A percentile compares a stretch with the other conserved stretches of the same genome.
Conservation (phyloP, 2,329 filamentous ascomycete species). For the Graphilbum fragrans region DNA sequence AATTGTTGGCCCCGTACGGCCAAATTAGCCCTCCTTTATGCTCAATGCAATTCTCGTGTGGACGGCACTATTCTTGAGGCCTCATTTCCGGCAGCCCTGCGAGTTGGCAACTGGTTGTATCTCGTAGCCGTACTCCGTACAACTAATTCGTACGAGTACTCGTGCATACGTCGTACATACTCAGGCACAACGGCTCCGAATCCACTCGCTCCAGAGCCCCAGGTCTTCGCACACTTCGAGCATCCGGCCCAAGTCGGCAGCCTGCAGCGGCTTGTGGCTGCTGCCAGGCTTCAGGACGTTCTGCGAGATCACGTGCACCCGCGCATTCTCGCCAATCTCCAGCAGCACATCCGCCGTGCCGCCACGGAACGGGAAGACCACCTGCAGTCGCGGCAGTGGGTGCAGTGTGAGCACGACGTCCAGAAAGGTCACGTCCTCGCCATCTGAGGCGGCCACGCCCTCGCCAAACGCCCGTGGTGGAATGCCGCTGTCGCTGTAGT, state of each 20-base stretch:
- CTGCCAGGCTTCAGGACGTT: conserved; percentile 32
- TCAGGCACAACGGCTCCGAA: conserved; percentile 23
- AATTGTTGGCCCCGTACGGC: too few relatives aligned
- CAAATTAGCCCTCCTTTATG: too few relatives aligned
- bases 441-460: conserved; percentile 8
- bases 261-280: conserved; percentile 19
- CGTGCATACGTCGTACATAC: not conserved
- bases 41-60: too few relatives aligned
- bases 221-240: conserved; percentile 40
- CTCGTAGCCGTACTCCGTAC: too few relatives aligned
- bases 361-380: conserved; percentile 39
- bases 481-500: conserved; percentile 3
- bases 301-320: conserved; percentile 45
- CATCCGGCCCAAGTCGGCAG: conserved; percentile 29
- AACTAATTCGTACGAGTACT: too few relatives aligned
- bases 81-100: too few relatives aligned
- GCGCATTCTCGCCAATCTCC: conserved; percentile 47
- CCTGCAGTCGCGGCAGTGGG: conserved; percentile 33
- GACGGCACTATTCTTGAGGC: too few relatives aligned
- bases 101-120: too few relatives aligned
- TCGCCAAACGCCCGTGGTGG: not conserved
- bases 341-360: conserved; percentile 40
- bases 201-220: conserved; percentile 41
- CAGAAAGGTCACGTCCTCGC: conserved; percentile 18
- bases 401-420: conserved; percentile 42